Conservation (phyloP, 2,329 filamentous ascomycete genomes). For the Penicillium hordei region DNA sequence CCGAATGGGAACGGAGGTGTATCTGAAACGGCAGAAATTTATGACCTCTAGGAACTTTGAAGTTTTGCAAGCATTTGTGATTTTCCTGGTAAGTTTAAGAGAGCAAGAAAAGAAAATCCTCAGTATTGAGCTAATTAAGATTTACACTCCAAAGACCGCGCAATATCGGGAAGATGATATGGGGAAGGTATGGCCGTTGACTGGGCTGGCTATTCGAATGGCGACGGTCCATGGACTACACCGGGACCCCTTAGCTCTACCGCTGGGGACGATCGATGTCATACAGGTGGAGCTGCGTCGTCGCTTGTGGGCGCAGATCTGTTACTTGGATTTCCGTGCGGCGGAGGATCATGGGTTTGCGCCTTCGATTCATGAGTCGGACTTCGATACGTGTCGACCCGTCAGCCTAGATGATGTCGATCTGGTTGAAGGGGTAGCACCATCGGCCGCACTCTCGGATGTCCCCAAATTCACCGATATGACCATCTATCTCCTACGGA, state of each 20-base stretch:
- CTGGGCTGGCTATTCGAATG: background rate
- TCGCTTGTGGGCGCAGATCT: background rate
- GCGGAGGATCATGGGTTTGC: background rate
- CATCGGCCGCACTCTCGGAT: background rate
- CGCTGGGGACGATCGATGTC: background rate
- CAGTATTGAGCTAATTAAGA: background rate
- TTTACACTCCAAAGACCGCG: background rate
- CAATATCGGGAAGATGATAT: background rate
- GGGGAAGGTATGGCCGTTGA: background rate
- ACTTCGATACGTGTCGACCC: background rate
- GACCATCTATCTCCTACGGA: background rate
- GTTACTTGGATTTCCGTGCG: background rate
- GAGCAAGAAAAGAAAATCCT: rapidly evolving
- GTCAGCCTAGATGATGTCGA: background rate
- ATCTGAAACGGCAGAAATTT: background rate
- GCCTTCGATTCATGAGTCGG: background rate
- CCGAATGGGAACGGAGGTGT: background rate
- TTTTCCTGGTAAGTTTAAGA: background rate
- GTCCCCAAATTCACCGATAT: background rate
- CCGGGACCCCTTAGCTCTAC: background rate
- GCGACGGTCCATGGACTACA: background rate
- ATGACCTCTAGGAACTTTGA: background rate
- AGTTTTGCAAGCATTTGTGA: background rate
- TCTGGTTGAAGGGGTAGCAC: background rate
- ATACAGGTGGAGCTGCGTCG: background rate